Evolutionary conservation across 2,329 filamentous ascomycete species (phyloP), one percentile per base, ranked within the genome.

Genomic region (Leptographium flavum): DNA sequence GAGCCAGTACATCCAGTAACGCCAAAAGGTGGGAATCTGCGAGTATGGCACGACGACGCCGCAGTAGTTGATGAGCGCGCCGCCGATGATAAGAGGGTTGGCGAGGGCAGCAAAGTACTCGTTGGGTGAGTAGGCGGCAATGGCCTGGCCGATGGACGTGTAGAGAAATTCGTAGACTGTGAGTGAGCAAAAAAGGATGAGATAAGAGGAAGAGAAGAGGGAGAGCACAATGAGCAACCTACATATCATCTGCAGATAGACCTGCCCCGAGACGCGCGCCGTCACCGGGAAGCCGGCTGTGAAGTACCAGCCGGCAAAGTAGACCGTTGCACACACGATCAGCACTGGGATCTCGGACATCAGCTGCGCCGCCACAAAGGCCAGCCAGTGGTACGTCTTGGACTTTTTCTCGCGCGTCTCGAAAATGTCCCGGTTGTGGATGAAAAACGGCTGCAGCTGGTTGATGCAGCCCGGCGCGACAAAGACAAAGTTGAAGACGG

Each of bases 331-430:
- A 74, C 0, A 85, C 62, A 0, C 66, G 81, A 50, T 92, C 57
- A 92, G 85, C 78, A 83, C 94, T 0, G 86, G 84, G 1, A 94
- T 65, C 59, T 94, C 87, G 47, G 88, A 84, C 30, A 87, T 64
- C 51, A 94, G 82, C 59, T 87, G 83, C 46, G 81, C 77, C 27
- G 88, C 66, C 70, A 92, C 83, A 59, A 92, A 92, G 6, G 84
- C 76, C 58, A 83, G 79, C 86, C 86, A 93, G 39, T 76, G 78
- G 61, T 93, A 93, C 0, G 83, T 77, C 64, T 87, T 88, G 39
- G 81, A 84, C 0, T 84, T 85, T 6, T 84, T 76, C 63, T 93
- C 86, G 39, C 84, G 83, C 21, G 82, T 83, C 63, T 92, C 85
- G 60, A 90, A 93, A 0, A 93, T 68, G 11, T 80, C 76, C 45